Percentiles rank a stretch among this genome's conserved stretches.
Conservation (phyloP, 768 basidiomycete genomes). For the Harrya chromipes region DNA sequence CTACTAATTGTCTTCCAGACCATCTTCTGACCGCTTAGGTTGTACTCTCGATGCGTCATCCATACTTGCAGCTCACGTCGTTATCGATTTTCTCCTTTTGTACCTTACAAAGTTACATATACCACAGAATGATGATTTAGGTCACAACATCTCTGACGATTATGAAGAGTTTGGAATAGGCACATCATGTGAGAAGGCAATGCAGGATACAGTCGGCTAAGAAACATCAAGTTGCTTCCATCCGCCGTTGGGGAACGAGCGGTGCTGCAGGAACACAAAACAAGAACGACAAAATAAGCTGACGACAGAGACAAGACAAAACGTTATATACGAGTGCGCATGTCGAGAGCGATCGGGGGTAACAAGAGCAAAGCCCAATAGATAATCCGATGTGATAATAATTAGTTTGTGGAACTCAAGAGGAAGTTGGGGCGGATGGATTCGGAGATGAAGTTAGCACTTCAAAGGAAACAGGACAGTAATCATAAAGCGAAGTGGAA, state of each 20-base stretch:
- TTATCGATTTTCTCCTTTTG: not conserved
- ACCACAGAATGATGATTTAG: constrained; percentile 6
- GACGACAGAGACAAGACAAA: constrained; percentile 31
- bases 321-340: constrained; percentile 34
- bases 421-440: constrained; percentile 14
- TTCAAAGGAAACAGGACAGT: constrained; percentile 10
- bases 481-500: constrained; percentile 24
- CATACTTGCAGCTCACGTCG: not conserved
- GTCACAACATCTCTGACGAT: no score
- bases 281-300: constrained; percentile 28
- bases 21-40: no score
- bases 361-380: constrained; percentile 33
- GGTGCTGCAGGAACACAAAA: constrained; percentile 25
- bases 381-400: constrained; percentile 29
- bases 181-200: not conserved
- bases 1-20: not conserved
- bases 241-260: constrained; percentile 5
- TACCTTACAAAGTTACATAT: constrained; percentile 15
- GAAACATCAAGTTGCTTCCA: constrained; percentile 12
- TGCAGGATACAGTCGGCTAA: constrained; percentile 11
- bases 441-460: constrained; percentile 17
- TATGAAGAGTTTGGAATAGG: not conserved
- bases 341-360: constrained; percentile 38
- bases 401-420: constrained; percentile 28
- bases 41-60: no score